Percentiles rank a stretch among this genome's conserved stretches.
These are phyloP conservation scores for Backusella psychrophila DNA, from an alignment of 192 early-diverging fungal genomes.

Conservation along the genomic window DNA sequence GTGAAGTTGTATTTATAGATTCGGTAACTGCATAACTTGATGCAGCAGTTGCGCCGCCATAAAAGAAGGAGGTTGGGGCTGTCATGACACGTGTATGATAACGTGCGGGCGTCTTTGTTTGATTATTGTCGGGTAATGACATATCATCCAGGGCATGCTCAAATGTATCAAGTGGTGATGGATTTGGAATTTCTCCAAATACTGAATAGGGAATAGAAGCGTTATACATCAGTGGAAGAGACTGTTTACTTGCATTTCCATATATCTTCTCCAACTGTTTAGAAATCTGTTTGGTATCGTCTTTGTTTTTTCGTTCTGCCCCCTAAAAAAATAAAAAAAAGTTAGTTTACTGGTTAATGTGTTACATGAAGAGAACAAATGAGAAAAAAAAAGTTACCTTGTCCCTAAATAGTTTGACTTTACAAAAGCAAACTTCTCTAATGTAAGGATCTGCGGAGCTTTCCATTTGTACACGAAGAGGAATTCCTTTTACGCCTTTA, in stretches of 20 bases:
- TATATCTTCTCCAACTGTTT: conserved; percentile 60
- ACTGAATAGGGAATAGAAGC: conserved; percentile 15
- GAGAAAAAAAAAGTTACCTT: conserved; percentile 14
- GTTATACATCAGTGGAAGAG: conserved; percentile 22
- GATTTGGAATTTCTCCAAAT: conserved; percentile 22
- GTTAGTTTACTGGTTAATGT: not conserved
- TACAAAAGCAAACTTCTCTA: conserved; percentile 56
- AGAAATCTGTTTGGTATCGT: conserved; percentile 67
- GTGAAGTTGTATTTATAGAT: conserved; percentile 2
- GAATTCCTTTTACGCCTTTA: conserved; percentile 75
- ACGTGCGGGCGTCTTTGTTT: conserved; percentile 9
- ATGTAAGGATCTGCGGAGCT: not conserved
- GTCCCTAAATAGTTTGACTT: conserved; percentile 62
- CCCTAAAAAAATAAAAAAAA: conserved; percentile 38
- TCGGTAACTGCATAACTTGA: conserved; percentile 1
- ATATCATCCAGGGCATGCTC: conserved; percentile 14
- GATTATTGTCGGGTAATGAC: not conserved
- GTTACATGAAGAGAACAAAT: not conserved
- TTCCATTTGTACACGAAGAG: conserved; percentile 51
- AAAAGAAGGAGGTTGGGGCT: conserved; percentile 7
- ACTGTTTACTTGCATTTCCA: conserved; percentile 29
- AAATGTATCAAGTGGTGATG: conserved; percentile 12
- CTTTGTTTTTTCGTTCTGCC: conserved; percentile 75
- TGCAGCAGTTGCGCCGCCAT: not conserved
- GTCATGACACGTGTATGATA: conserved; percentile 13